These are phyloP conservation scores for Tolypocladium tundrense DNA, from an alignment of 2,329 filamentous ascomycete species.

Conservation along the genomic window DNA sequence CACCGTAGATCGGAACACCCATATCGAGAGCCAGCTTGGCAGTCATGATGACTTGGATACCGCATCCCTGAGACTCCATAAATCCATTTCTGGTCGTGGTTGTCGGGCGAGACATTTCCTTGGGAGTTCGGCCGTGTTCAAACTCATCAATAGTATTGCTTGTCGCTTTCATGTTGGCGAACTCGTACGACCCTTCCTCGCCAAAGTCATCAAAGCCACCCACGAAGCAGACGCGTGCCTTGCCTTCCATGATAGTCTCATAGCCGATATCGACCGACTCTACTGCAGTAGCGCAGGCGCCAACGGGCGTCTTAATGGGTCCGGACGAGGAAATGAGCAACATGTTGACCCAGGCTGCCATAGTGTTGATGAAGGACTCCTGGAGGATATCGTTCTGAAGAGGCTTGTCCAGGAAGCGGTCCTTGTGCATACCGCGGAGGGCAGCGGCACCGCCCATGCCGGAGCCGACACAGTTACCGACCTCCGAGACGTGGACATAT, in stretches of 20 bases:
- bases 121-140: slow-evolving; percentile 84
- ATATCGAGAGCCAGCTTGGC: slow-evolving; percentile 93
- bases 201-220: slow-evolving; percentile 99
- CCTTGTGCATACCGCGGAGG: slow-evolving; percentile 95
- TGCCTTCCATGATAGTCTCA: slow-evolving; percentile 96
- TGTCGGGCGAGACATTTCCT: slow-evolving; percentile 95
- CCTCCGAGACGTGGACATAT: slow-evolving; percentile 95
- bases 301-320: slow-evolving; percentile 96
- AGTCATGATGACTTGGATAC: slow-evolving; percentile 98
- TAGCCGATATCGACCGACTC: slow-evolving; percentile 97
- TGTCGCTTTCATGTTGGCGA: slow-evolving; percentile 99
- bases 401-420: slow-evolving; percentile 91
- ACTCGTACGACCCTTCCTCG: slow-evolving; percentile 98
- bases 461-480: slow-evolving; percentile 96
- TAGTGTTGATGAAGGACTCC: slow-evolving; percentile 99
- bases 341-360: slow-evolving; percentile 99
- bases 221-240: slow-evolving; percentile 93
- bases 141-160: slow-evolving; percentile 97
- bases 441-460: slow-evolving; percentile 94
- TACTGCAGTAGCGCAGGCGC: slow-evolving; percentile 92
- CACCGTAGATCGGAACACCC: slow-evolving; percentile 95
- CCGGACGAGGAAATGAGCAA: slow-evolving; percentile 91
- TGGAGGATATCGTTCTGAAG: slow-evolving; percentile 98
- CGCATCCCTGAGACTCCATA: slow-evolving; percentile 98
- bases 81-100: slow-evolving; percentile 96